Evolutionary conservation across 371 early-diverging fungal genomes (phyloP).

Genomic region (Rhizomucor pusillus): DNA sequence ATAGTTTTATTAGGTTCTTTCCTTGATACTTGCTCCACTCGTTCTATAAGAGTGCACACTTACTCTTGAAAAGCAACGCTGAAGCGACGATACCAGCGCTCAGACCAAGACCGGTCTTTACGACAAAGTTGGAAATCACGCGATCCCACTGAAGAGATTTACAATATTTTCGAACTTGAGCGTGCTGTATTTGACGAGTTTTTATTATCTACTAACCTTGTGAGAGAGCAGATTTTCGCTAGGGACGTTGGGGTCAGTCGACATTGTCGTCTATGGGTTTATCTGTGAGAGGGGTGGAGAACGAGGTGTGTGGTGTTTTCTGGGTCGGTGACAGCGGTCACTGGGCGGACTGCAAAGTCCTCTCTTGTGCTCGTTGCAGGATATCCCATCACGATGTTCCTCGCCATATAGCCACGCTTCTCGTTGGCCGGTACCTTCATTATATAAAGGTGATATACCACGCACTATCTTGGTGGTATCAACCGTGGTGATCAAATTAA

Average conservation of each 20-base stretch:
- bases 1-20: background rate
- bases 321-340: too few relatives aligned
- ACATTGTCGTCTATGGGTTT: background rate
- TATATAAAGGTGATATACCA: too few relatives aligned
- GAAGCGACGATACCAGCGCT: conserved; percentile 87
- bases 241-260: conserved; percentile 18
- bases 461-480: too few relatives aligned
- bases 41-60: conserved; percentile 19
- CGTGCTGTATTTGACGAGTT: background rate
- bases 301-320: too few relatives aligned
- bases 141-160: conserved; percentile 74
- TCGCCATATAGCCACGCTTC: too few relatives aligned
- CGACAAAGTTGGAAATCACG: conserved; percentile 81
- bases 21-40: conserved; percentile 2
- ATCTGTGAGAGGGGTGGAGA: too few relatives aligned
- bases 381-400: too few relatives aligned
- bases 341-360: too few relatives aligned
- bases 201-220: conserved; percentile 20
- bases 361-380: too few relatives aligned
- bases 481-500: too few relatives aligned
- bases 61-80: conserved; percentile 87
- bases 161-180: background rate
- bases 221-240: conserved; percentile 35
- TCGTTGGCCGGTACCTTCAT: too few relatives aligned
- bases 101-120: conserved; percentile 85